Conservation (phyloP, 768 basidiomycete genomes). For the Lactarius pseudohatsudake region DNA sequence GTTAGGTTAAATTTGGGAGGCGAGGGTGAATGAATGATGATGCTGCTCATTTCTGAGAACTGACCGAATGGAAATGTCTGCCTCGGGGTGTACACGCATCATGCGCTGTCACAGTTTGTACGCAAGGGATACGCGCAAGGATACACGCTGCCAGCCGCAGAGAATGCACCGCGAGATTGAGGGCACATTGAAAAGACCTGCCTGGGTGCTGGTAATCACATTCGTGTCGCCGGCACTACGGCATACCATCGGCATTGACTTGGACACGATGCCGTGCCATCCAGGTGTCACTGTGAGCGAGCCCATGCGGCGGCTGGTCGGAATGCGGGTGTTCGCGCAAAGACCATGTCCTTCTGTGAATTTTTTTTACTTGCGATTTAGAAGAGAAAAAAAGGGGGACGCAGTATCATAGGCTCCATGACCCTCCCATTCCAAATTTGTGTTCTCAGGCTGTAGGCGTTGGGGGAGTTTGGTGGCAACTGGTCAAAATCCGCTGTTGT, state of each 20-base stretch:
- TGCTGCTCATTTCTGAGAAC: no score
- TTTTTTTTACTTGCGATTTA: constrained; percentile 15
- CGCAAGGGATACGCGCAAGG: no score
- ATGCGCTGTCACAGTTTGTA: constrained; percentile 40
- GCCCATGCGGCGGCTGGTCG: constrained; percentile 61
- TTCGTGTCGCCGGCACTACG: no score
- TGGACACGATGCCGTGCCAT: no score
- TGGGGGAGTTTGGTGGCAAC: background rate
- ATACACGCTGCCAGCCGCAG: background rate
- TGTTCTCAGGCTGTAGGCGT: background rate
- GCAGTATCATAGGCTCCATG: constrained; percentile 13
- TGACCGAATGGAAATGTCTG: no score
- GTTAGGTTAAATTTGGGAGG: no score
- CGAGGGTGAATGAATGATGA: no score
- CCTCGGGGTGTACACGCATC: constrained; percentile 37
- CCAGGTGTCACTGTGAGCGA: constrained; percentile 47
- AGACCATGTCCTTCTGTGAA: constrained; percentile 50
- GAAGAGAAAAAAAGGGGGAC: background rate
- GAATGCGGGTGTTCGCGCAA: constrained; percentile 47
- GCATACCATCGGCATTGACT: no score
- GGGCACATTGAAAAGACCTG: constrained; percentile 63
- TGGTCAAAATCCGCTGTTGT: constrained; percentile 8
- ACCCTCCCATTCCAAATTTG: background rate
- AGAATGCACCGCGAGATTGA: constrained; percentile 54
- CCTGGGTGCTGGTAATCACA: constrained; percentile 50